Evolutionary conservation across 2,329 filamentous ascomycete species (phyloP), one percentile per base, ranked within the genome.

Genomic region (Xylariaceae sp.): DNA sequence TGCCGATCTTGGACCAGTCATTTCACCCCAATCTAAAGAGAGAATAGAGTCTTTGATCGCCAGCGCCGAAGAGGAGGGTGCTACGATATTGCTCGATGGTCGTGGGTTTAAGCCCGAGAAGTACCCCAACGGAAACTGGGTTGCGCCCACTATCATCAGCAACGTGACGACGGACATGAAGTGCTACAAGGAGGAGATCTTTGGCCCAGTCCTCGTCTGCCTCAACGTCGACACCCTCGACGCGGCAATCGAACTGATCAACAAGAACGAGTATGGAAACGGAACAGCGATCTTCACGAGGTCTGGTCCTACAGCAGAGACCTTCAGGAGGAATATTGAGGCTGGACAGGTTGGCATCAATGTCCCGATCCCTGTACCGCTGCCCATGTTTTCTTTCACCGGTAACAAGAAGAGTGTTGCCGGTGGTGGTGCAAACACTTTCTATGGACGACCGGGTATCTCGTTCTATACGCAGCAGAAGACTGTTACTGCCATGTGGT

Each of bases 391-490:
- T 72, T 84, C 81, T 50, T 88, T 88, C 69, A 88, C 84, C 28
- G 85, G 84, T 42, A 88, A 88, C 77, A 93, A 99, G 86, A 92
- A 88, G 80, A 90, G 86, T 66, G 80, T 97, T 51, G 94, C 94
- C 1, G 94, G 93, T 49, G 92, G 92, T 47, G 93, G 94, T 55
- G 88, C 89, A 36, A 96, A 83, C 75, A 96, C 91, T 14, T 97
- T 99, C 71, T 99, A 99, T 73, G 94, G 94, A 60, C 88, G 89
- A 73, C 90, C 91, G 1, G 94, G 93, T 19, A 74, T 99, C 69
- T 86, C 89, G 68, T 99, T 99, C 70, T 97, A 96, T 73, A 99
- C 94, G 3, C 94, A 97, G 75, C 82, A 89, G 68, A 97, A 99
- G 88, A 99, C 94, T 2, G 94, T 99, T 45, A 99, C 94, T 48